Evolutionary conservation across 345 rosid genomes (phyloP).

Genomic region (Boechera retrofracta): DNA sequence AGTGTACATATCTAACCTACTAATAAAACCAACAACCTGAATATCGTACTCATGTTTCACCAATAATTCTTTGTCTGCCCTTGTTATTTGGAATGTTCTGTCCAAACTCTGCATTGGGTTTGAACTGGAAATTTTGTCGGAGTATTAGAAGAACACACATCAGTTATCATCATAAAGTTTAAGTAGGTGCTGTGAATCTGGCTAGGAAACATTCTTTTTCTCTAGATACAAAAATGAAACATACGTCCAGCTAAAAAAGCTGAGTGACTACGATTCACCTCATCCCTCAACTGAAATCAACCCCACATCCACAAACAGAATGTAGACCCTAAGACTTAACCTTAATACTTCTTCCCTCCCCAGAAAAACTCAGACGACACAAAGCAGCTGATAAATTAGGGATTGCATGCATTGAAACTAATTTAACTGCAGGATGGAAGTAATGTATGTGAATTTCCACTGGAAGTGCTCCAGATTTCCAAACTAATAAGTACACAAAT

Average conservation of each 20-base stretch:
- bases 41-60: constrained; percentile 70
- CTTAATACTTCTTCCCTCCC: constrained; percentile 13
- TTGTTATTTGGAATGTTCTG: constrained; percentile 70
- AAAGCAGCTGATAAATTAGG: not conserved
- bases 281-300: constrained; percentile 9
- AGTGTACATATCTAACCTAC: constrained; percentile 3
- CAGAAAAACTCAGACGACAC: not conserved
- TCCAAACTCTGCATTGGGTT: constrained; percentile 73
- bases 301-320: constrained; percentile 23
- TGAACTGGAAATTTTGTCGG: constrained; percentile 53
- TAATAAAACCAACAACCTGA: constrained; percentile 59
- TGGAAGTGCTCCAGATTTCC: constrained; percentile 4
- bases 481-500: constrained; percentile 7
- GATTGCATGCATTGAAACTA: constrained; percentile 1
- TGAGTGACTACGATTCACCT: constrained; percentile 15
- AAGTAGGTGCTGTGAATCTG: constrained; percentile 18
- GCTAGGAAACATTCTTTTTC: constrained; percentile 7
- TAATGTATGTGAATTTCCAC: not conserved
- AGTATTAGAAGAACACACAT: constrained; percentile 22
- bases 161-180: not conserved
- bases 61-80: constrained; percentile 72
- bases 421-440: not conserved
- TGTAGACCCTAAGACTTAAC: constrained; percentile 9
- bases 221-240: constrained; percentile 15
- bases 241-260: constrained; percentile 19